Base-by-base conservation (phyloP, 768 basidiomycete species). In the Harrya chromipes region DNA sequence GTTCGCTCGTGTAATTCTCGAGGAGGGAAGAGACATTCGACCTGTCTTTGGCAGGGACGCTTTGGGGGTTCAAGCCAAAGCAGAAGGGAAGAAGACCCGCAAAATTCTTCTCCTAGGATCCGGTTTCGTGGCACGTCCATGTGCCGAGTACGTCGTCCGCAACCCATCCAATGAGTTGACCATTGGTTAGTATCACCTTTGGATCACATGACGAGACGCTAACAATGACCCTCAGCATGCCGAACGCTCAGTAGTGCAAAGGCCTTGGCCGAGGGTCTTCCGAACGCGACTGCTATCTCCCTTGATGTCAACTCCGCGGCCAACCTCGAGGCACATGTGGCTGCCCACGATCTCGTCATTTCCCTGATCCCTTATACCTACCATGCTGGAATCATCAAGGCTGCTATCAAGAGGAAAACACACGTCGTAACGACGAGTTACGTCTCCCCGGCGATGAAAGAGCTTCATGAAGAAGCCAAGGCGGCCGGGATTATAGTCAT, bases 401-500 rank as follows among this genome's bases (percentile, higher is more conserved):
- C 93, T 11, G 86, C 86, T 27, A 82, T 87, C 70, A 81, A 79
- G 70, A 73, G 81, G 62, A 94, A 91, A 74, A 92, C 87, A 26
- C 76, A 97, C 67, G 94, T 97, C 33, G 92, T 99, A 58, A 98
- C 97, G 34, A 98, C 97, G 20, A 90, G 87, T 52, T 98, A 99
- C 66, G 84, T 98, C 64, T 92, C 86, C 41, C 90, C 89, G 17
- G 87, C 86, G 8, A 94, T 98, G 84, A 83, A 80, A 50, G 94
- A 81, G 53, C 81, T 98, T 33, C 87, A 97, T 54, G 79, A 76
- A 41, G 84, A 81, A 43, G 89, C 79, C 47, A 87, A 87, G 72
- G 80, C 83, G 49, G 94, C 94, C 2, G 94, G 94, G 6, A 91
- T 98, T 61, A 77, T 93, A 45, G 90, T 97, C 56, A 77, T 98